Conservation (phyloP, 75 land plant species). For the Cunninghamia lanceolata region DNA sequence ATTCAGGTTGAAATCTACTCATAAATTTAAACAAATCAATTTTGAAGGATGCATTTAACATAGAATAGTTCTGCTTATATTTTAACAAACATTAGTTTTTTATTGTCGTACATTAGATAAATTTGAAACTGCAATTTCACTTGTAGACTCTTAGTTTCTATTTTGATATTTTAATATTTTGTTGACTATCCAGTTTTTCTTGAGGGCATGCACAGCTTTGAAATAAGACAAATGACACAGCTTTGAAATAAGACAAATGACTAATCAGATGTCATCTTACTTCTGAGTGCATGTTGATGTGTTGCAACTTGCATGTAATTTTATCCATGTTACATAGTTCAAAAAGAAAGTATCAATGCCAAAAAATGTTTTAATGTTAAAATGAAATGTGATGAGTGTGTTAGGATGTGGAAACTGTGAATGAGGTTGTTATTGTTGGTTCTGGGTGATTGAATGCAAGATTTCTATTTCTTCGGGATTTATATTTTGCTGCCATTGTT, state of each 20-base stretch:
- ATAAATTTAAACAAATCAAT: not conserved
- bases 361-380: not conserved
- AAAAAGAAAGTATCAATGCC: not conserved
- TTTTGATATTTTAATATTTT: not conserved
- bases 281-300: not conserved
- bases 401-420: not conserved
- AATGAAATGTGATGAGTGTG: not conserved
- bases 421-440: not conserved
- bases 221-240: not conserved
- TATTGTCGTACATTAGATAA: not conserved
- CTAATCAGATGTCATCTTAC: not conserved
- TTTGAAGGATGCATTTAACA: not conserved
- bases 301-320: not conserved
- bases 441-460: not conserved
- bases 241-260: not conserved
- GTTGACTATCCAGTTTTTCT: not conserved
- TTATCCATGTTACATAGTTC: not conserved
- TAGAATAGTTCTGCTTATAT: not conserved
- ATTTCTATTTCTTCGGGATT: not conserved
- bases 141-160: not conserved
- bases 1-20: slow-evolving; percentile 64
- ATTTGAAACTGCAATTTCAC: not conserved
- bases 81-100: not conserved
- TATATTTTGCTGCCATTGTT: not conserved
- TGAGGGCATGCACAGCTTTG: not conserved